Percentiles rank a stretch among this genome's conserved stretches.
Conservation (phyloP, 106 monocot genomes). For the Hemerocallis citrina region DNA sequence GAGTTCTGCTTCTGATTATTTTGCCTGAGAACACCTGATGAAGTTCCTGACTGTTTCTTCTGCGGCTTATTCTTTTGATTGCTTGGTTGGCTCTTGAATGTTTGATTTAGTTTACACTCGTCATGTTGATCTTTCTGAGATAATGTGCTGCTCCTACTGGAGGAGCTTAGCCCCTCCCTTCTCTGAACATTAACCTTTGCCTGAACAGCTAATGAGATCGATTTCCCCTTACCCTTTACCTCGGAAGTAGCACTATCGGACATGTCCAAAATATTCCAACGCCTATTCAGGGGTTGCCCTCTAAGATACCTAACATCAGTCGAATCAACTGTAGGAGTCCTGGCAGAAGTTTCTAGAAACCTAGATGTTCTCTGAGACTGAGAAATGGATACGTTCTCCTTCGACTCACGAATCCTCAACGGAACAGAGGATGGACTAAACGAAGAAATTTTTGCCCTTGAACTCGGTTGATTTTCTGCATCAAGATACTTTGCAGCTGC, state of each 20-base stretch:
- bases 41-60: conserved; percentile 14
- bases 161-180: conserved; percentile 31
- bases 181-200: conserved; percentile 50
- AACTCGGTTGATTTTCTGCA: conserved; percentile 17
- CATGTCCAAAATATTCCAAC: too few relatives aligned
- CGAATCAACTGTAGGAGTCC: conserved; percentile 24
- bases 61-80: conserved; percentile 39
- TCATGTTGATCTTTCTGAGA: conserved; percentile 21
- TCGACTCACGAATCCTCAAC: conserved; percentile 22
- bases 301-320: conserved; percentile 14
- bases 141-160: conserved; percentile 11
- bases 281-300: conserved; percentile 32
- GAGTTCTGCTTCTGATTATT: conserved; percentile 82
- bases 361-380: conserved; percentile 22
- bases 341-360: conserved; percentile 26
- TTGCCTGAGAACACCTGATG: conserved; percentile 58
- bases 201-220: conserved; percentile 42
- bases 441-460: conserved; percentile 13
- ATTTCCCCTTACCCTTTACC: conserved; percentile 33
- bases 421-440: conserved; percentile 21
- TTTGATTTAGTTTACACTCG: conserved; percentile 11
- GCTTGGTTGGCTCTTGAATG: conserved; percentile 26
- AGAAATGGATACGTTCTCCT: conserved; percentile 13
- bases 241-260: conserved; percentile 19
- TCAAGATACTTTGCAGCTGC: conserved; percentile 76